Conservation (phyloP, 2,329 filamentous ascomycete species). For the Xylaria sp. region DNA sequence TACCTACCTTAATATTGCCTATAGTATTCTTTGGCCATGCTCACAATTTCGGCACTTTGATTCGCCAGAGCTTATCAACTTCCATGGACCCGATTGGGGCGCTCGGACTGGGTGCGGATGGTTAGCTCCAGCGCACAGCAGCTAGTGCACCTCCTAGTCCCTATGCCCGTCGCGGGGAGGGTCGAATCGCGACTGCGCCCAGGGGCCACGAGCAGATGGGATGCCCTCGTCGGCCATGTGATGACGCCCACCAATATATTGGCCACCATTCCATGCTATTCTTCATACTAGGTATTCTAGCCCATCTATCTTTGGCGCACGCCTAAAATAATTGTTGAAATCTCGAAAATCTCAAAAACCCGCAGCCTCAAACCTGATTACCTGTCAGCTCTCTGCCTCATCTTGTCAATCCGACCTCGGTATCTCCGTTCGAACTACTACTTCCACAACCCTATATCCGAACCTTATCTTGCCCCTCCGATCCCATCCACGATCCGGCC, state of each 20-base stretch:
- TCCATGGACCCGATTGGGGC: neutral
- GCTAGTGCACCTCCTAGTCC: neutral
- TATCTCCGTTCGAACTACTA: neutral
- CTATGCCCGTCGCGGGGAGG: conserved; percentile 11
- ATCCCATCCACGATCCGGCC: neutral
- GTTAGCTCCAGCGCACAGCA: conserved; percentile 1
- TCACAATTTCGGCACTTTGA: conserved; percentile 10
- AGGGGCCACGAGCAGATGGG: neutral
- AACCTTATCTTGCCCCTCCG: conserved; percentile 21
- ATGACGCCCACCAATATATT: conserved; percentile 10
- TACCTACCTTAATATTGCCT: neutral
- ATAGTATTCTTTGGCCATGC: conserved; percentile 24
- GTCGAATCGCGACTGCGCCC: neutral
- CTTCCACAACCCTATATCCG: conserved; percentile 12
- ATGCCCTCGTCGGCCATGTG: neutral
- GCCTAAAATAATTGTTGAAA: too few relatives aligned
- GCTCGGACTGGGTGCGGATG: neutral
- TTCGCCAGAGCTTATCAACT: conserved; percentile 23
- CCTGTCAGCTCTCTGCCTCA: neutral
- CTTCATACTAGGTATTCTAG: neutral
- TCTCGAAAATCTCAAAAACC: neutral
- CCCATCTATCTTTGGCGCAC: neutral
- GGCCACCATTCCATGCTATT: conserved; percentile 13
- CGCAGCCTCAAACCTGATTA: neutral
- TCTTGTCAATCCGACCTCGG: neutral